Evolutionary conservation across 768 basidiomycete species (phyloP), one percentile per base, ranked within the genome.

Genomic region (Phylloporus rhodoxanthus): DNA sequence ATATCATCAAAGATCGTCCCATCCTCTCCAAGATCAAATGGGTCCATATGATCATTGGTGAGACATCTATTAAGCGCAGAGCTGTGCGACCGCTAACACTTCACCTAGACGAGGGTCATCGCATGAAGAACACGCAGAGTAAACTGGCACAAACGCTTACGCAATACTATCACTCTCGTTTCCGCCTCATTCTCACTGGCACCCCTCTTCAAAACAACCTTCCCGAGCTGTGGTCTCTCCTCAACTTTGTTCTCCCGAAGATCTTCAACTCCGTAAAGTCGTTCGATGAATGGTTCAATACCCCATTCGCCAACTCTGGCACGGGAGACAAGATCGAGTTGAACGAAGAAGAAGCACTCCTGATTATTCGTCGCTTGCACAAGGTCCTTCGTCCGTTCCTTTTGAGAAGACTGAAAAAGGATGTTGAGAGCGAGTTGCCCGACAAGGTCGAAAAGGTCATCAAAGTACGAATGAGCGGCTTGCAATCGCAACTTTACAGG

Each of bases 221-320:
- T 30, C 92, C 93, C 5, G 94, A 97, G 68, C 71, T 97, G 36
- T 96, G 94, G 93, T 80, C 94, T 1, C 75, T 96, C 40, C 84
- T 97, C 63, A 97, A 97, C 68, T 97, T 97, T 64, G 92, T 87
- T 29, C 77, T 92, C 5, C 91, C 91, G 13, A 92, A 90, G 70
- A 83, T 98, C 64, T 98, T 99, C 78, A 98, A 97, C 73, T 98
- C 95, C 1, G 93, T 96, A 53, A 95, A 97, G 67, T 95, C 93
- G 19, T 98, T 99, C 66, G 96, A 98, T 61, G 96, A 98, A 64
- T 99, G 96, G 96, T 99, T 98, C 78, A 98, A 97, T 72, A 96
- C 95, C 2, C 96, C 96, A 0, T 99, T 99, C 57, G 95, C 96
- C 52, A 97, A 91, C 69, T 91, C 93, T n/a, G 95, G 95, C 26